A percentile compares a stretch with the other conserved stretches of the same genome.
Conservation (phyloP, 345 rosid species). For the Hevea brasiliensis region DNA sequence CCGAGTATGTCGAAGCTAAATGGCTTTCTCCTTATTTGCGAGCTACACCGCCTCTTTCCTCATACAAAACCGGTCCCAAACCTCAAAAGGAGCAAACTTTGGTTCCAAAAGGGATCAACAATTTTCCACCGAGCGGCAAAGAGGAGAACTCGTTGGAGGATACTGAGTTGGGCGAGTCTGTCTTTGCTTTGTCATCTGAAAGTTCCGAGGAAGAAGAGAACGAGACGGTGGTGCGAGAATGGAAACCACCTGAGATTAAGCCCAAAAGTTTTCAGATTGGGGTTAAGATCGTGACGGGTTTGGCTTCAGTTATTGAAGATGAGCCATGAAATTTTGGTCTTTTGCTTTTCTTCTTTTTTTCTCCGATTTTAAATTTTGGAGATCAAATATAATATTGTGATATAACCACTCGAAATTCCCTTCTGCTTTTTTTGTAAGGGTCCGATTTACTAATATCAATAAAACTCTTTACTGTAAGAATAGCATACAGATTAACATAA, state of each 20-base stretch:
- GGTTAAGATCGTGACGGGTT: conserved; percentile 49
- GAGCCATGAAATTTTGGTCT: conserved; percentile 23
- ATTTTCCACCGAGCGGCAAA: neutral
- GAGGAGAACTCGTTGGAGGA: conserved; percentile 1
- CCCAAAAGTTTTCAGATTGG: conserved; percentile 44
- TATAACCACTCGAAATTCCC: conserved; percentile 30
- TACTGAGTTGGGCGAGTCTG: conserved; percentile 13
- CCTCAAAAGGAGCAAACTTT: conserved; percentile 3
- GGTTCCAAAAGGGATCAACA: neutral
- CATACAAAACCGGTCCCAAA: neutral
- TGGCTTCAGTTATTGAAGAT: conserved; percentile 53
- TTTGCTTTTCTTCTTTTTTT: neutral
- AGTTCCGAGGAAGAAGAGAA: conserved; percentile 30
- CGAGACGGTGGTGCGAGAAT: conserved; percentile 20
- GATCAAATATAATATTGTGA: conserved; percentile 15
- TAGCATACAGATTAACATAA: neutral
- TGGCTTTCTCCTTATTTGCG: conserved; percentile 73
- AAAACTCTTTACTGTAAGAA: conserved; percentile 19
- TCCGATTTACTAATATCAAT: conserved; percentile 38
- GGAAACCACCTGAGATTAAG: conserved; percentile 51
- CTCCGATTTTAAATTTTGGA: conserved; percentile 6
- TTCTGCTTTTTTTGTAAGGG: conserved; percentile 55
- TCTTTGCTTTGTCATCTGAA: conserved; percentile 13
- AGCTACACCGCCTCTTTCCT: conserved; percentile 10
- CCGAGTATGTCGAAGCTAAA: conserved; percentile 82